These are phyloP conservation scores for Casuarina glauca DNA, from an alignment of 306 rosid species.

Conservation along the genomic window DNA sequence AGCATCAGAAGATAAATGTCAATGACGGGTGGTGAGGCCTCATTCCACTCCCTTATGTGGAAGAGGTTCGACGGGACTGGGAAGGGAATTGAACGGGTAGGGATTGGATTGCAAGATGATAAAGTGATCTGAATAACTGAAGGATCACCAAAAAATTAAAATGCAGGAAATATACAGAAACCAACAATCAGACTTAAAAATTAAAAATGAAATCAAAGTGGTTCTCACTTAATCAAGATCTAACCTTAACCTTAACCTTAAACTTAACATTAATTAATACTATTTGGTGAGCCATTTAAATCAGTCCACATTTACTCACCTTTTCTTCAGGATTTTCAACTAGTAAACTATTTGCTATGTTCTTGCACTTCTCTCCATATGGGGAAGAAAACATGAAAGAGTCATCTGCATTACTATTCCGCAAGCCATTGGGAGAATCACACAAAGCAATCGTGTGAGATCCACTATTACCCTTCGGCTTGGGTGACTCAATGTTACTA, in stretches of 20 bases:
- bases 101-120: neutral
- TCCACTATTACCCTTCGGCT: constrained; percentile 33
- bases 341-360: constrained; percentile 24
- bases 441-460: constrained; percentile 7
- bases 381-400: constrained; percentile 28
- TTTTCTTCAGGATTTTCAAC: constrained; percentile 29
- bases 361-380: constrained; percentile 27
- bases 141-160: neutral
- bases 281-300: constrained; percentile 38
- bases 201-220: neutral
- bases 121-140: neutral
- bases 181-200: neutral
- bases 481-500: constrained; percentile 16
- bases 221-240: constrained; percentile 20
- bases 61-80: too few species aligned
- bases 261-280: too few species aligned
- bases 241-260: constrained; percentile 40
- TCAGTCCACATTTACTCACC: constrained; percentile 21
- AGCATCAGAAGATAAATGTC: neutral
- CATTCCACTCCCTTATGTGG: too few species aligned
- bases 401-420: constrained; percentile 27
- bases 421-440: constrained; percentile 26
- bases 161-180: neutral
- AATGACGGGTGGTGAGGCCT: too few species aligned
- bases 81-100: too few species aligned